phyloP scores from a whole-genome alignment of 768 basidiomycete species.

The Multifurca ochricompacta region DNA sequence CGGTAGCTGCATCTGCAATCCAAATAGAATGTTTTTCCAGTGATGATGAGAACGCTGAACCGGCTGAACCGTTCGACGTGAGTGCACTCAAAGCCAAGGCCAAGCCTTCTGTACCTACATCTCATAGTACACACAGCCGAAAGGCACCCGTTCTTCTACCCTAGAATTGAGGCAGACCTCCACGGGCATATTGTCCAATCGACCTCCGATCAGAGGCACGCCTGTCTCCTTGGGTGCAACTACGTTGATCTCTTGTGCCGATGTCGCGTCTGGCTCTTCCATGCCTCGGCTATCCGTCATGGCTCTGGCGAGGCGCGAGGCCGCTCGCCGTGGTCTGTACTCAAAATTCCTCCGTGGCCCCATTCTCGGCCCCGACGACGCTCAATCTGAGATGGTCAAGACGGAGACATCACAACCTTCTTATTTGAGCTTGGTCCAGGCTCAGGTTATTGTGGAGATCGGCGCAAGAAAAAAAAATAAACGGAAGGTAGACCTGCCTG shows the following conservation, averaged over 20 bases:
- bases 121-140: constrained; percentile 18
- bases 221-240: constrained; percentile 34
- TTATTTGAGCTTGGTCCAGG: no score
- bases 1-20: constrained; percentile 77
- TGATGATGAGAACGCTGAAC: constrained; percentile 36
- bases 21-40: constrained; percentile 51
- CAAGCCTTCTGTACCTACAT: not conserved
- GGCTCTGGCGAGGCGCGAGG: constrained; percentile 64
- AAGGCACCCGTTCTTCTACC: constrained; percentile 13
- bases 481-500: not conserved
- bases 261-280: constrained; percentile 20
- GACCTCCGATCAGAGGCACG: constrained; percentile 46
- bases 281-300: constrained; percentile 43
- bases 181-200: constrained; percentile 72
- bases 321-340: constrained; percentile 70
- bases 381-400: constrained; percentile 12
- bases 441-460: not conserved
- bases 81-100: not conserved
- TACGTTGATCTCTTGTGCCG: constrained; percentile 37
- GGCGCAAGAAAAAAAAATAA: constrained; percentile 6
- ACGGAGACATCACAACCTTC: no score
- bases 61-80: constrained; percentile 19
- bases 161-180: constrained; percentile 46
- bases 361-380: constrained; percentile 44
- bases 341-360: constrained; percentile 77